Evolutionary conservation across 1,284 basidiomycete species (phyloP), one percentile per base, ranked within the genome.

Genomic region (Acaromyces ingoldii): DNA sequence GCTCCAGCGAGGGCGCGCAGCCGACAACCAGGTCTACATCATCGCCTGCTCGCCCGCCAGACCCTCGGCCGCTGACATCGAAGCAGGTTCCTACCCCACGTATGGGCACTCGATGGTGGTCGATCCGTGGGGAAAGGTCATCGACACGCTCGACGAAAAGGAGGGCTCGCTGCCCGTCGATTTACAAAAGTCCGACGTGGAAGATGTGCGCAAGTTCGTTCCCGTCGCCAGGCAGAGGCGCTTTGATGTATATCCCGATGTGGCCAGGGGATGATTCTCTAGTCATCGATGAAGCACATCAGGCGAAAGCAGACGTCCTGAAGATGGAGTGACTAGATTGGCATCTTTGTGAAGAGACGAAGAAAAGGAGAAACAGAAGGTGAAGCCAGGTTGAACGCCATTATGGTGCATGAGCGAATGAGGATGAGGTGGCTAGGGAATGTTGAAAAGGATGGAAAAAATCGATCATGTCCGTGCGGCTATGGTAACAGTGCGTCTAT

Each of bases 21-120:
- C 77, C 50, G 77, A 78, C 33, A 78, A 76, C 5, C 77, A 78
- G 42, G 64, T 62, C 51, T 78, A 75, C 55, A 67, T 77, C 5
- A 51, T 78, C 1, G 75, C 73, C 86, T 96, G 91, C 76, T 96
- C 91, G 59, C 91, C 92, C 28, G 91, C 95, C 1, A 83, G 93
- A 31, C 88, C 95, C 62, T 76, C 86, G 53, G 83, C 80, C 13
- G 86, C 46, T 26, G 65, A 62, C 1, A 46, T 65, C 22, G 58
- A 60, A 19, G 67, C 56, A 15, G 62, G 62, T 25, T 67, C 67
- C 4, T 75, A 75, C 41, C 72, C 71, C 0, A 64, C 72, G 4
- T 75, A 68, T 67, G 72, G 72, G 3, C 70, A 72, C 40, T 60
- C 58, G 24, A 72, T 57, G 26, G 46, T 74, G 19, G 63, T 68